Evolutionary conservation across 108 stramenopile genomes (phyloP), one percentile per base, ranked within the genome.

Genomic region (Skeletonema menzelii): DNA sequence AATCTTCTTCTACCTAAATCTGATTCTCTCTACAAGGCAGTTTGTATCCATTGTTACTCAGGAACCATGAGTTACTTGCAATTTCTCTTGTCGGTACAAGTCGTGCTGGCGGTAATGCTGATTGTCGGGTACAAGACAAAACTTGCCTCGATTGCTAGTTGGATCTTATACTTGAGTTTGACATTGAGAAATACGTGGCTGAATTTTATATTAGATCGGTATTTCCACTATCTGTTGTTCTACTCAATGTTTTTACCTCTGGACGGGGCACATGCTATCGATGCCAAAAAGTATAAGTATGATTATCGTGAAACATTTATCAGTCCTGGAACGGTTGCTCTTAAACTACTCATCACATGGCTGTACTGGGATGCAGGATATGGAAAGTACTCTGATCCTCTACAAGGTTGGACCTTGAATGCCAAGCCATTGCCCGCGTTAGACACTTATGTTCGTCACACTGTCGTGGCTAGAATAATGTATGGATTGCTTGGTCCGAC

Each of bases 201-300:
- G 34, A 87, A 88, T 63, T 95, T 91, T 56, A 95, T 95, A 62
- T 69, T 95, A 63, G 94, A 95, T 80, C 84, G 94, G 80, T 94
- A 94, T 46, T 91, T 94, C 77, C 90, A 91, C 59, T 88, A 90
- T 63, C 66, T 94, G 20, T 49, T 94, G 15, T 91, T 94, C 65
- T 91, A 86, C 56, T 74, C 90, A 63, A 91, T 91, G 66, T 90
- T 91, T 68, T 65, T 94, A 24, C 90, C 90, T 7, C 57, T 85
- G 8, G 81, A 76, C 14, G 64, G 79, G 34, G 47, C 75, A 8
- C 90, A 89, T 88, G 83, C 87, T 31, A 15, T 89, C 20, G 75
- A 69, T 22, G 34, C 71, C 31, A 70, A 70, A 17, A 40, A 47
- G 15, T 27, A 63, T 47, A 8, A 78, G 14, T 5, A 47, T 47